Base-by-base conservation (phyloP, 371 early-diverging fungal species). In the Chytridiales sp. region DNA sequence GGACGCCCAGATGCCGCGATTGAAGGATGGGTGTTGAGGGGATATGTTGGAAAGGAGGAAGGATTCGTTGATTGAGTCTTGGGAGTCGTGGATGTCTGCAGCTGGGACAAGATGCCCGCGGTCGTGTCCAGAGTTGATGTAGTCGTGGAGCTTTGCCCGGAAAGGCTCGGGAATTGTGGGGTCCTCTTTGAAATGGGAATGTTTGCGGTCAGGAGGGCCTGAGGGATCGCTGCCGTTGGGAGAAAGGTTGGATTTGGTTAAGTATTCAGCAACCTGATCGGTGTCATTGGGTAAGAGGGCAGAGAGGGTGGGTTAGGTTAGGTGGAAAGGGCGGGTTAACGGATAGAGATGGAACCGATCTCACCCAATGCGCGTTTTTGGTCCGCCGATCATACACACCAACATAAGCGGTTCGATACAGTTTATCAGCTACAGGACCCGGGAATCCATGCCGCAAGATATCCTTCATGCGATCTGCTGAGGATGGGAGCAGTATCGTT, bases 91-190 rank as follows among this genome's bases (percentile, higher is more conserved):
- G 15, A 75, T 66, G 53, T 70, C 71, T 0, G 67, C 75, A n/a
- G 72, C 75, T 3, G 75, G 72, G 0, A 56, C 72, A 1, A 75
- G 48, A 39, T 72, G 73, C 0, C 70, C 72, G 5, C 74, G 64
- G 57, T 75, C 75, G 56, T 63, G 67, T 15, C 75, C 75, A 22
- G 62, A 42, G 17, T 53, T 48, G 9, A 53, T 52, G 51, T 72
- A 75, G 48, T 75, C 75, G 22, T 31, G 22, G 24, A 69, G 56
- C 32, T 59, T 32, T 0, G 67, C 64, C 2, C 75, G 63, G 51
- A 67, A 75, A 19, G 44, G 26, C 22, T 36, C 32, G 19, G 72
- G 72, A 15, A 75, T 61, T 0, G 27, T 22, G 8, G 47, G 22
- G 35, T 75, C 72, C 48, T 71, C 72, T 30, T 56, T 60, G 49